A percentile compares a stretch with the other conserved stretches of the same genome.
These are phyloP conservation scores for Sesbania bispinosa DNA, from an alignment of 306 rosid genomes.

Conservation along the genomic window DNA sequence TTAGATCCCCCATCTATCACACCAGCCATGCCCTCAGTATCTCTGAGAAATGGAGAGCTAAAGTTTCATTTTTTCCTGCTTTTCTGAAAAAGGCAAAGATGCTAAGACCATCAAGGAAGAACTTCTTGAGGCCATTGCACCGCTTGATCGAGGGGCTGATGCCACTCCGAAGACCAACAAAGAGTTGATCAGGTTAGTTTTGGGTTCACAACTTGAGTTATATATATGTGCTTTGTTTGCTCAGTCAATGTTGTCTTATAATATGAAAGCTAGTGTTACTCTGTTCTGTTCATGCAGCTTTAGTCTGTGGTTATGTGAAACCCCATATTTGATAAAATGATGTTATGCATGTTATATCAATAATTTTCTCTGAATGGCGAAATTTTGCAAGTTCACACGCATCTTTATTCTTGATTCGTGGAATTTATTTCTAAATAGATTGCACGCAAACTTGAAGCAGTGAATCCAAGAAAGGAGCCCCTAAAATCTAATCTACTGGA, in stretches of 20 bases:
- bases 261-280: too few species aligned
- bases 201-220: too few species aligned
- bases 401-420: slow-evolving; percentile 33
- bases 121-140: slow-evolving; percentile 68
- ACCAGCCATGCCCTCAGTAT: neutral
- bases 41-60: slow-evolving; percentile 60
- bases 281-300: neutral
- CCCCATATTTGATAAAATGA: too few species aligned
- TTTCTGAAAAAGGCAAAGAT: slow-evolving; percentile 62
- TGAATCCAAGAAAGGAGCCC: slow-evolving; percentile 66
- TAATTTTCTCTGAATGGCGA: neutral
- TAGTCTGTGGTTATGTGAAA: neutral
- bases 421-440: slow-evolving; percentile 61
- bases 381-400: slow-evolving; percentile 17
- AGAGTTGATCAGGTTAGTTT: slow-evolving; percentile 58
- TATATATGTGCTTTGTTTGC: too few species aligned
- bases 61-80: slow-evolving; percentile 69
- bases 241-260: too few species aligned
- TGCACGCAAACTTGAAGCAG: slow-evolving; percentile 88
- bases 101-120: slow-evolving; percentile 58
- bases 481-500: slow-evolving; percentile 68
- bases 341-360: neutral
- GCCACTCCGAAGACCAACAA: slow-evolving; percentile 73
- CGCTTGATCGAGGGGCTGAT: slow-evolving; percentile 87
- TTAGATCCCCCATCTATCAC: slow-evolving; percentile 29